Evolutionary conservation across 768 basidiomycete genomes (phyloP).

Genomic region (Tylopilus subfusipes): DNA sequence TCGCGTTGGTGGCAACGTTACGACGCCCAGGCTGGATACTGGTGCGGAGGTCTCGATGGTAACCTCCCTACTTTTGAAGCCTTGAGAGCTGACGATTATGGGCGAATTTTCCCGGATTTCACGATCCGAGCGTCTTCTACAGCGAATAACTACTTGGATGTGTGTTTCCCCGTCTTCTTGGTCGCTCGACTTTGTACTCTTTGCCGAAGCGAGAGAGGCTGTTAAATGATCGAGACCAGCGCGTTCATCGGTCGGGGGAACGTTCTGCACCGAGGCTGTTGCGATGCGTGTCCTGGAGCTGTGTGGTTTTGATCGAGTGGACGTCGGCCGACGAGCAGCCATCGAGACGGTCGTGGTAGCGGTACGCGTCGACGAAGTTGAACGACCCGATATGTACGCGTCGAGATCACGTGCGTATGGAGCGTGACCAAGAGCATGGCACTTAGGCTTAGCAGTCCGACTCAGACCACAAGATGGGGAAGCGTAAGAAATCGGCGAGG

Average conservation of each 20-base stretch:
- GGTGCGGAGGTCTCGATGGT: slow-evolving; percentile 78
- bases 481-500: slow-evolving; percentile 86
- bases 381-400: slow-evolving; percentile 26
- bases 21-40: slow-evolving; percentile 65
- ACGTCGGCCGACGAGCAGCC: slow-evolving; percentile 60
- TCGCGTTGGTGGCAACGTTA: slow-evolving; percentile 69
- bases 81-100: slow-evolving; percentile 76
- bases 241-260: slow-evolving; percentile 20
- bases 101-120: slow-evolving; percentile 86
- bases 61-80: slow-evolving; percentile 71
- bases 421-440: not conserved
- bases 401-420: slow-evolving; percentile 31
- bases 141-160: slow-evolving; percentile 92
- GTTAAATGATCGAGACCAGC: slow-evolving; percentile 18
- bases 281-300: slow-evolving; percentile 47
- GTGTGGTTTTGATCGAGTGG: slow-evolving; percentile 39
- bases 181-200: slow-evolving; percentile 25
- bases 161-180: slow-evolving; percentile 64
- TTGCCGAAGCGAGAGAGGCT: slow-evolving; percentile 24
- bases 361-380: slow-evolving; percentile 29
- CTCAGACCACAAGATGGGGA: slow-evolving; percentile 56
- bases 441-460: not conserved
- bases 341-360: slow-evolving; percentile 35
- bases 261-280: slow-evolving; percentile 33
- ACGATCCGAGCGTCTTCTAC: slow-evolving; percentile 78